These are phyloP conservation scores for Russula emetica DNA, from an alignment of 768 basidiomycete genomes.

Conservation along the genomic window DNA sequence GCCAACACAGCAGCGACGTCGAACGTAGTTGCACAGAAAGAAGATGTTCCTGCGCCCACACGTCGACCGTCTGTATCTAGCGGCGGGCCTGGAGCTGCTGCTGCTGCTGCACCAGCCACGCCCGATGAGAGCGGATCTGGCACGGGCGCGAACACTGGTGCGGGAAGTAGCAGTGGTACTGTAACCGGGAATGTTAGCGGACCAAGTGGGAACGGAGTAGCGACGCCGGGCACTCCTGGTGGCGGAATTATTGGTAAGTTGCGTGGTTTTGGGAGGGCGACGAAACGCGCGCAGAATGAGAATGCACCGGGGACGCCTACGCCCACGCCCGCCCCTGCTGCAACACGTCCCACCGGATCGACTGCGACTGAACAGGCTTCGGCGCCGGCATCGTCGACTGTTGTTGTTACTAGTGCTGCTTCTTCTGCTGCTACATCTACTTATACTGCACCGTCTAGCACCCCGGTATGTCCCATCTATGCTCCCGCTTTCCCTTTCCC, in stretches of 20 bases:
- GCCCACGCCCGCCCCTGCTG: slow-evolving; percentile 19
- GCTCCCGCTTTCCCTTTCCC: background rate
- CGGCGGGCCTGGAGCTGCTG: slow-evolving; percentile 37
- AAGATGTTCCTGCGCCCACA: slow-evolving; percentile 51
- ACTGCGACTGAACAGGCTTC: background rate
- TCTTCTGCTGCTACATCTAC: background rate
- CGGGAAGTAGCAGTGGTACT: slow-evolving; percentile 4
- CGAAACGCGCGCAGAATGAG: slow-evolving; percentile 38
- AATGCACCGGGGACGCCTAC: slow-evolving; percentile 19
- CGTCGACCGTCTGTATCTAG: slow-evolving; percentile 46
- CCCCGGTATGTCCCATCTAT: background rate
- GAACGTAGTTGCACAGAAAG: background rate
- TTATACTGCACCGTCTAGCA: background rate
- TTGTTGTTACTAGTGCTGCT: background rate
- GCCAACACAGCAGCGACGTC: background rate
- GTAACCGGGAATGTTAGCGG: background rate
- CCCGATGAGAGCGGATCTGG: slow-evolving; percentile 40
- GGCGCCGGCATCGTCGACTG: background rate
- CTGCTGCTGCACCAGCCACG: slow-evolving; percentile 31
- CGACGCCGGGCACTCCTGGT: slow-evolving; percentile 31
- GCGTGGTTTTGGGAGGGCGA: slow-evolving; percentile 65
- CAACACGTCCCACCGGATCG: background rate
- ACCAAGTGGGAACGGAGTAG: background rate
- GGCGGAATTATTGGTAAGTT: slow-evolving; percentile 75
- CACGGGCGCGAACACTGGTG: background rate